Base-by-base conservation (phyloP, 257 asterid genomes). In the Penstemon davidsonii region DNA sequence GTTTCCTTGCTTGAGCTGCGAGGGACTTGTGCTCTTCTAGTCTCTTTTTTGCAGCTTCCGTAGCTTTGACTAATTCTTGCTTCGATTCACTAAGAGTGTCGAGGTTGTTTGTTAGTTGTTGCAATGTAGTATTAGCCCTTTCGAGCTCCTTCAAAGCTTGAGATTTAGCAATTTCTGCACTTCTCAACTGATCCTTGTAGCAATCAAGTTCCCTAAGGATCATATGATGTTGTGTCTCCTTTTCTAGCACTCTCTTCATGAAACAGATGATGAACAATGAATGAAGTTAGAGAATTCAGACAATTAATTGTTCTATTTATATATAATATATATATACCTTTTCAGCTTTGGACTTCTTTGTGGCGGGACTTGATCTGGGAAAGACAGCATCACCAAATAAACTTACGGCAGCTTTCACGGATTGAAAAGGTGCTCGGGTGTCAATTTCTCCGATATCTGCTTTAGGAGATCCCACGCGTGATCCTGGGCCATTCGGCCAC, bases 191-290 rank as follows among this genome's bases (percentile, higher is more conserved):
- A n/a, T 79, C 91, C 73, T 79, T 87, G 78, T 83, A 80, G 78
- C 81, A 70, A 3, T 91, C 96, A 0, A 91, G 79, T 68, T 88
- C 88, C 72, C 80, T 83, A 3, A 86, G 57, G 45, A 86, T 75
- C 87, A 93, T 76, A 67, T 91, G 96, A 73, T 86, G 92, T 37
- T 84, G 92, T 0, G 96, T 82, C 75, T 94, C 99, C 81, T 84
- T 94, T 80, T 91, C 96, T 11, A 94, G 75, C 66, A 87, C 91
- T 64, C 86, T 84, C 92, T 91, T 85, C 81, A 25, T 25, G 33
- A 25, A 25, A 25, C 33, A 25, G 33, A 25, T 25, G 33, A 25
- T 25, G 33, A 25, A 25, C 33, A 25, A 25, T 25, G 33, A 25
- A 25, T 25, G 33, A 25, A 25, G 33, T 25, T 15, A 15, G 18